Base-by-base conservation (phyloP, 1,284 basidiomycete genomes). In the Puccinia coronata region DNA sequence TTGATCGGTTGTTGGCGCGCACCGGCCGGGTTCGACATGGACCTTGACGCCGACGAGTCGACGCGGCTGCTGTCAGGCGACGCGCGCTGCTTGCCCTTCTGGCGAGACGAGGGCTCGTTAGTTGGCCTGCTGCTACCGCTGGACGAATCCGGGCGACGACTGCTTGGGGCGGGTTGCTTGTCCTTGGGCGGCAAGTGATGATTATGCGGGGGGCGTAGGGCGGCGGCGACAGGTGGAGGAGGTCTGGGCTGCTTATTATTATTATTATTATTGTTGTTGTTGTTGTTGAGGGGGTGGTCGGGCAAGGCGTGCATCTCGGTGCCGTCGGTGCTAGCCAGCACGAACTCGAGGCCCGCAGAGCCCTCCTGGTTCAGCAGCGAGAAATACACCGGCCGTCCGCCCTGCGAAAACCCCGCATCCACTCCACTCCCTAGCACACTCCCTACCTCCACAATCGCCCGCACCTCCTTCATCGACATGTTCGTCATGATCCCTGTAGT, bases 311-410 rank as follows among this genome's bases (percentile, higher is more conserved):
- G n/a, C n/a, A n/a, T n/a, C n/a, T n/a, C n/a, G n/a, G n/a, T n/a
- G 16, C 78, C 78, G 49, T 59, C 51, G 1, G 69, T 80, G 34
- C 78, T 80, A 9, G 78, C 78, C 36, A 80, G 36, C 25, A 80
- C 69, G 31, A 80, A 80, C 39, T 80, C 78, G 8, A 80, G 36
- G 16, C 65, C 41, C 5, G 72, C 20, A 0, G 12, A 59, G 1
- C 69, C 78, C 41, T 80, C 67, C 47, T 49, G 43, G 59, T 72
- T 80, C 28, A 55, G 28, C 9, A 72, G 59, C 23, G 78, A 80
- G 71, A 80, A 71, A 80, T 80, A 80, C 18, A 80, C 65, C 23
- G 78, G 78, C 47, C 78, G 23, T 8, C 78, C 78, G 14, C 78
- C 78, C 2, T 72, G 28, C 4, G 78, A 72, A 31, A 80, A 80